Percentiles rank a stretch among this genome's conserved stretches.
phyloP scores from a whole-genome alignment of 2,329 filamentous ascomycete species.

The Scytalidium sp. region DNA sequence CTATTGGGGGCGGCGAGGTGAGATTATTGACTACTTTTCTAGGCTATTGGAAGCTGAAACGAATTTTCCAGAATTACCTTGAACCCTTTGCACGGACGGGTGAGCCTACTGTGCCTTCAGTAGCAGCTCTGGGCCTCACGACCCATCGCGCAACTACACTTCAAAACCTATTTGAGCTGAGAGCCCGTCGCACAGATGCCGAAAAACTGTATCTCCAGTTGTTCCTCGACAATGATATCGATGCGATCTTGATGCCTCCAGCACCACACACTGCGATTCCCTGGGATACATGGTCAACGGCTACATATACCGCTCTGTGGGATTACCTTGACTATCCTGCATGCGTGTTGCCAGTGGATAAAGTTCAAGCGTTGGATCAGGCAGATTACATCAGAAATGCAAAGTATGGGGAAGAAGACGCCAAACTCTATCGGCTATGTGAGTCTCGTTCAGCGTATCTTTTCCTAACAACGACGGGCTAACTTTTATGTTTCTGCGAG shows the following conservation, averaged over 20 bases:
- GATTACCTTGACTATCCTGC: slow-evolving; percentile 55
- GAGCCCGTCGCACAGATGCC: slow-evolving; percentile 20
- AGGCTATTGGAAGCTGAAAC: slow-evolving; percentile 46
- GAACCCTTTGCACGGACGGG: slow-evolving; percentile 41
- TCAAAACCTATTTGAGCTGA: slow-evolving; percentile 22
- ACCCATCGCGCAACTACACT: slow-evolving; percentile 15
- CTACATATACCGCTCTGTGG: slow-evolving; percentile 54
- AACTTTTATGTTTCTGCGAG: slow-evolving; percentile 7
- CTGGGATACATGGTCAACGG: slow-evolving; percentile 40
- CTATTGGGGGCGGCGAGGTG: slow-evolving; percentile 6
- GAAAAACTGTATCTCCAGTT: slow-evolving; percentile 20
- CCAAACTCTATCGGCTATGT: slow-evolving; percentile 22
- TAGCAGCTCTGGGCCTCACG: slow-evolving; percentile 31
- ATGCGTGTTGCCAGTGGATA: slow-evolving; percentile 46
- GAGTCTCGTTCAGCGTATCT: slow-evolving; percentile 7
- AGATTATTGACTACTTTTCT: slow-evolving; percentile 18
- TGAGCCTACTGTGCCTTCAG: slow-evolving; percentile 49
- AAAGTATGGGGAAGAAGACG: slow-evolving; percentile 21
- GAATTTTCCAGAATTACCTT: slow-evolving; percentile 35
- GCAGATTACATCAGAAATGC: slow-evolving; percentile 23
- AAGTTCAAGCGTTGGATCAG: slow-evolving; percentile 20
- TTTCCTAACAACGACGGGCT: slow-evolving; percentile 4
- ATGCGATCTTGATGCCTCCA: slow-evolving; percentile 50
- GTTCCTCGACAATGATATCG: slow-evolving; percentile 31
- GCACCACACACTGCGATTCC: slow-evolving; percentile 48